Percentiles rank a stretch among this genome's conserved stretches.
Conservation (phyloP, 768 basidiomycete genomes). For the Hemileccinum rubropunctum region DNA sequence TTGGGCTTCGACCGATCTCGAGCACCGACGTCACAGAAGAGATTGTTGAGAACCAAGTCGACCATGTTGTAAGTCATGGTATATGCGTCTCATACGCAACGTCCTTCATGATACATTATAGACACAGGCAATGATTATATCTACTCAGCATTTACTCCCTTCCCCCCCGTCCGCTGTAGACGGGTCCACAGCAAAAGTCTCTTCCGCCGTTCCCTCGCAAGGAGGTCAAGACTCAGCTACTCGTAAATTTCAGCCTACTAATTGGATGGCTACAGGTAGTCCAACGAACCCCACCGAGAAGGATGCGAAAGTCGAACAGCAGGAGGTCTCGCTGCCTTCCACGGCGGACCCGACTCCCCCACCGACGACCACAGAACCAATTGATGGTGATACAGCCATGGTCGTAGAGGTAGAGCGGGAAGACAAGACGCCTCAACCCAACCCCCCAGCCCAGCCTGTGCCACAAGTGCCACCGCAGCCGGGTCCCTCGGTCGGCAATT, state of each 20-base stretch:
- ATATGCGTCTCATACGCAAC: not conserved
- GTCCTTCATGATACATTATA: constrained; percentile 30
- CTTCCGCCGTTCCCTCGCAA: constrained; percentile 23
- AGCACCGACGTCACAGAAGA: constrained; percentile 71
- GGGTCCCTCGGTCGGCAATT: constrained; percentile 29
- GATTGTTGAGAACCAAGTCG: constrained; percentile 54
- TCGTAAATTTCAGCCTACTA: not conserved
- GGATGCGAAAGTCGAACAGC: constrained; percentile 32
- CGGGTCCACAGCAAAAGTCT: constrained; percentile 21
- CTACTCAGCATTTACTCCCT: constrained; percentile 75
- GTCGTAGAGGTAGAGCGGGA: constrained; percentile 50
- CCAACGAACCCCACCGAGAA: constrained; percentile 23
- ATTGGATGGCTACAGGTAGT: constrained; percentile 16
- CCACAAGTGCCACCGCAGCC: constrained; percentile 14
- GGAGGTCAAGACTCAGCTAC: constrained; percentile 18
- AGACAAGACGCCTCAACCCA: constrained; percentile 29
- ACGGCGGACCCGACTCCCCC: constrained; percentile 34
- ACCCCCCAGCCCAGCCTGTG: constrained; percentile 25
- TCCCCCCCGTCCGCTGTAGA: constrained; percentile 34
- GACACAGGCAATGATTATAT: constrained; percentile 91
- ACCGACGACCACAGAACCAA: constrained; percentile 18
- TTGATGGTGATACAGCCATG: constrained; percentile 33
- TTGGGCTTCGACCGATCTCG: constrained; percentile 46
- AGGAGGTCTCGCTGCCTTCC: constrained; percentile 32
- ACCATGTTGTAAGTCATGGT: constrained; percentile 46